Conservation (phyloP, 805 yeast species). For the Wickerhamomyces alni region DNA sequence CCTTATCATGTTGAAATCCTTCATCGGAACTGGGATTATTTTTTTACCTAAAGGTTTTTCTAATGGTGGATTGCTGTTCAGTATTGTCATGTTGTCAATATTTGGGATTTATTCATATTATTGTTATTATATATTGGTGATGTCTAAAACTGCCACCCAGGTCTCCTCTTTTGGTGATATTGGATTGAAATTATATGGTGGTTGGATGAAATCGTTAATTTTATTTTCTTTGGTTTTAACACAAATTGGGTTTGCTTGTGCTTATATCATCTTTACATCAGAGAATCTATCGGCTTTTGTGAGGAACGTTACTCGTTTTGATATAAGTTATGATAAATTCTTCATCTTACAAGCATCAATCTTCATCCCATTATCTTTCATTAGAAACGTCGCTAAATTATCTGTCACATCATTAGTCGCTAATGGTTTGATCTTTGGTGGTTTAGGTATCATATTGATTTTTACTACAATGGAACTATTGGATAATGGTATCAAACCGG, state of each 20-base stretch:
- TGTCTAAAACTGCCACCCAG: conserved; percentile 49
- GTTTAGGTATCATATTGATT: conserved; percentile 57
- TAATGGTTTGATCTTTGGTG: conserved; percentile 60
- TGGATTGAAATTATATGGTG: conserved; percentile 58
- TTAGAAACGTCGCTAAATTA: conserved; percentile 70
- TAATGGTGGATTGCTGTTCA: conserved; percentile 67
- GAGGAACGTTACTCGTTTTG: conserved; percentile 38
- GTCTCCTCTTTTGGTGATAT: conserved; percentile 80
- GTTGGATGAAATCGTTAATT: conserved; percentile 57
- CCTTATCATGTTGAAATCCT: conserved; percentile 64
- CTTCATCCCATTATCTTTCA: conserved; percentile 62
- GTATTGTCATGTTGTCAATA: conserved; percentile 42
- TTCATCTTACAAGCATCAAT: conserved; percentile 51
- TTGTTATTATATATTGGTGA: conserved; percentile 65
- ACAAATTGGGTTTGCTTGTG: conserved; percentile 76
- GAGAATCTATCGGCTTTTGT: conserved; percentile 64
- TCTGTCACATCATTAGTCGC: conserved; percentile 70
- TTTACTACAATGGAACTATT: conserved; percentile 44
- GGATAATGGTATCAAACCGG: conserved; percentile 41
- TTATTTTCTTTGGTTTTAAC: conserved; percentile 59
- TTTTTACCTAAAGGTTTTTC: conserved; percentile 65
- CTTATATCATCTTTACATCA: conserved; percentile 74
- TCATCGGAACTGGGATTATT: conserved; percentile 71
- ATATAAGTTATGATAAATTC: conserved; percentile 36
- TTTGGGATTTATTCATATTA: conserved; percentile 72